Percentiles rank a stretch among this genome's conserved stretches.
These are phyloP conservation scores for Kwoniella europaea DNA, from an alignment of 768 basidiomycete species.

Conservation along the genomic window DNA sequence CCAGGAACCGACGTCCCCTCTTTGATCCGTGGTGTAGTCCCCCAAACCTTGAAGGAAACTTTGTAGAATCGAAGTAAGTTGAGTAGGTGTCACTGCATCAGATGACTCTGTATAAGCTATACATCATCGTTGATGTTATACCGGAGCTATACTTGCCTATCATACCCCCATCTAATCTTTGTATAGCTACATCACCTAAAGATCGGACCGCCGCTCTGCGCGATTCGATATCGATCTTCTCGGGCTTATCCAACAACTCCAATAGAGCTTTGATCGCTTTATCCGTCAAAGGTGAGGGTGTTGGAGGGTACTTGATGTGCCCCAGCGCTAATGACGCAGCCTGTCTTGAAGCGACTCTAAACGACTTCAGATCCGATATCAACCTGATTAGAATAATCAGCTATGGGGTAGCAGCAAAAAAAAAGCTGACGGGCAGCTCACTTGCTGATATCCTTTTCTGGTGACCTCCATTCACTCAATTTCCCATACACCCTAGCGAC, in stretches of 20 bases:
- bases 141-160: conserved; percentile 25
- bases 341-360: conserved; percentile 41
- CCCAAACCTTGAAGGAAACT: conserved; percentile 70
- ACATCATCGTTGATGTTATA: no score
- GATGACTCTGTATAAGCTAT: not conserved
- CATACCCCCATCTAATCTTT: not conserved
- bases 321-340: conserved; percentile 48
- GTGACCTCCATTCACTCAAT: conserved; percentile 73
- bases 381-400: conserved; percentile 27
- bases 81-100: conserved; percentile 2
- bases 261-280: conserved; percentile 38
- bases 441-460: conserved; percentile 70
- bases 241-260: conserved; percentile 29
- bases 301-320: conserved; percentile 27
- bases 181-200: conserved; percentile 30
- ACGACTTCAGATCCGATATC: conserved; percentile 40
- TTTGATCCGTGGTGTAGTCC: conserved; percentile 91
- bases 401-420: not conserved
- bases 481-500: conserved; percentile 72
- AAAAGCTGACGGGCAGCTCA: conserved; percentile 60
- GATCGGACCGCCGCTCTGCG: conserved; percentile 44
- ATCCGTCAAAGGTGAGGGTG: conserved; percentile 3
- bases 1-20: conserved; percentile 98
- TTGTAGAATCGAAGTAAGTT: conserved; percentile 55
- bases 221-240: conserved; percentile 55